phyloP scores from a whole-genome alignment of 768 basidiomycete genomes.

The Trametes coccinea region DNA sequence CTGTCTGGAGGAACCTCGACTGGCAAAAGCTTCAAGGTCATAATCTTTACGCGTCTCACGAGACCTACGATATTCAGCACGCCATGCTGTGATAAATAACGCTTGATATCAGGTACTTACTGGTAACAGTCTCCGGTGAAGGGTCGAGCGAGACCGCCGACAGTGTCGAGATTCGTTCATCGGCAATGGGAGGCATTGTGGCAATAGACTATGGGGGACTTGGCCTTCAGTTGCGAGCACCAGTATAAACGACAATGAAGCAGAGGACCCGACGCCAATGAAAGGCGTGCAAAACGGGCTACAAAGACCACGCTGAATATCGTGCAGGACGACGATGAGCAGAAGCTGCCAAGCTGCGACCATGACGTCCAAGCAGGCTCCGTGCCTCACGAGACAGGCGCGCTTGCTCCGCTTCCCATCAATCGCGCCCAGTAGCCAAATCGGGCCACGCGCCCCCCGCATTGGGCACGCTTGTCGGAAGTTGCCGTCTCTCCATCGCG shows the following conservation, averaged over 20 bases:
- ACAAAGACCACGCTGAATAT: too few relatives aligned
- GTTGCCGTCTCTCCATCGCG: constrained; percentile 6
- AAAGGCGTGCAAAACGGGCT: too few relatives aligned
- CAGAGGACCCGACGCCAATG: too few relatives aligned
- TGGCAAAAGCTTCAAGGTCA: constrained; percentile 76
- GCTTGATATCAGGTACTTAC: constrained; percentile 42
- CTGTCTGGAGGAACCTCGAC: constrained; percentile 69
- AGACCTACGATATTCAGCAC: constrained; percentile 53
- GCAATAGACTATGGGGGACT: not conserved
- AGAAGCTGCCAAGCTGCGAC: not conserved
- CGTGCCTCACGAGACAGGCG: too few relatives aligned
- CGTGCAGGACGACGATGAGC: not conserved
- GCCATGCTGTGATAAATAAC: not conserved
- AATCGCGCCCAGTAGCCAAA: not conserved
- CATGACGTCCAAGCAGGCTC: constrained; percentile 4
- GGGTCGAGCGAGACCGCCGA: constrained; percentile 40
- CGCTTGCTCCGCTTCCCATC: not conserved
- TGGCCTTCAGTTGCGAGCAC: too few relatives aligned
- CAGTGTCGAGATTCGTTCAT: constrained; percentile 38
- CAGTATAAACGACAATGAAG: too few relatives aligned
- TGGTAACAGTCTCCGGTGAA: constrained; percentile 72
- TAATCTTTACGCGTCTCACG: constrained; percentile 72
- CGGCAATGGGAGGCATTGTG: constrained; percentile 18
- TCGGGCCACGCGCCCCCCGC: constrained; percentile 7
- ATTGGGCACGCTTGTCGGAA: constrained; percentile 7